phyloP scores from a whole-genome alignment of 257 asterid genomes.

The Lithospermum erythrorhizon region DNA sequence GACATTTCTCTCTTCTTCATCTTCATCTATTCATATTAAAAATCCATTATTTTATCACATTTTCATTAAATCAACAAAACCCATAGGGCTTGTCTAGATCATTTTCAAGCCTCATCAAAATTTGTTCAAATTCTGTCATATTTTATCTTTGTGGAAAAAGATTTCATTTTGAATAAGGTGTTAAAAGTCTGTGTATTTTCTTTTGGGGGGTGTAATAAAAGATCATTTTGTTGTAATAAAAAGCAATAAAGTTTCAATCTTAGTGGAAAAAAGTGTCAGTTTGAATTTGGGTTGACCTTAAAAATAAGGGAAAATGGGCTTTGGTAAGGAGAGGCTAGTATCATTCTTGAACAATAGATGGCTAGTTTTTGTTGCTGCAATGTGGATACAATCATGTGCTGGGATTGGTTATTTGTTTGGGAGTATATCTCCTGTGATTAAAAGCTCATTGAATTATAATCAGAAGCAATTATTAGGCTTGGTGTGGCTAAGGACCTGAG shows the following conservation, averaged over 20 bases:
- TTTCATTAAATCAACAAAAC: no score
- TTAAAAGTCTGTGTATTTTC: background rate
- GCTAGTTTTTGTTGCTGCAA: slow-evolving; percentile 48
- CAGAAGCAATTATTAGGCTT: slow-evolving; percentile 29
- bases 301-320: background rate
- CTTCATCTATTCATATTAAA: no score
- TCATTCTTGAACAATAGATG: slow-evolving; percentile 34
- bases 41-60: no score
- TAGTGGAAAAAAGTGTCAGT: background rate
- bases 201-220: background rate
- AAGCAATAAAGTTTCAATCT: background rate
- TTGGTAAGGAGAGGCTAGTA: slow-evolving; percentile 15
- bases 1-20: no score
- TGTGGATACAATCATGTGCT: slow-evolving; percentile 50
- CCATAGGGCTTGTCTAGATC: no score
- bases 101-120: no score
- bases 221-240: no score
- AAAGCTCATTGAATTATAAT: slow-evolving; percentile 30
- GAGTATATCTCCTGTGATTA: slow-evolving; percentile 35
- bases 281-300: slow-evolving; percentile 2
- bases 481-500: slow-evolving; percentile 50
- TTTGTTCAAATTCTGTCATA: no score
- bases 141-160: no score
- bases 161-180: no score
- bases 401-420: slow-evolving; percentile 46